Base-by-base conservation (phyloP, 2,329 filamentous ascomycete genomes). In the Paraphaeosphaeria minitans region DNA sequence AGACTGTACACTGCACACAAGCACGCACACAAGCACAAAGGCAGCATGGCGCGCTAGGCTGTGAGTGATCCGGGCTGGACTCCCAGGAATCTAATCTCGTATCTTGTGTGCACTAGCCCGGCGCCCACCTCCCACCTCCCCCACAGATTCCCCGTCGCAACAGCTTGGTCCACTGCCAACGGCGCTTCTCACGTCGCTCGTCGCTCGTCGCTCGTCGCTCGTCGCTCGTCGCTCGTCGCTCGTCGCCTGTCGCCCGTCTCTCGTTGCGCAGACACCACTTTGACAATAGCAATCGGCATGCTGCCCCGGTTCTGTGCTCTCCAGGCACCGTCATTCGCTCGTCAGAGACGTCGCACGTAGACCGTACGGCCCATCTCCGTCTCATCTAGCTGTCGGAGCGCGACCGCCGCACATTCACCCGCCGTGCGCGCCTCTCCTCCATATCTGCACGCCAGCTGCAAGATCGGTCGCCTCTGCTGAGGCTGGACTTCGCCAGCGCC, bases 381-480 rank as follows among this genome's bases (percentile, higher is more conserved):
- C 50, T 53, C 51, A 53, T 21, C 51, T 13, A 35, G 39, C 39
- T 43, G 47, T 58, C 52, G 46, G 50, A 43, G 50, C 50, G 50
- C 50, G 37, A 42, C 22, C 50, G 27, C 50, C 37, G 29, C 29
- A 31, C 29, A 8, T 24, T 7, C 37, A 27, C 22, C 9, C 50
- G 50, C 21, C 24, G 37, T 27, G 37, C 21, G 22, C 43, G 12
- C 37, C 1, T 12, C 41, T 45, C 41, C n/a, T 46, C 51, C 19
- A 21, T 19, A 27, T 45, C 39, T 46, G 35, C 41, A 53, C 24
- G 27, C n/a, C 51, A 61, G 63, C 29, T 31, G 29, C 65, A 66
- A n/a, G 67, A 64, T 69, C 68, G 66, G 70, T 66, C 48, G 33
- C 48, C 66, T 68, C 59, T 66, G 66, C 69, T 67, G 69, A 68